Evolutionary conservation across 495 filamentous ascomycete genomes (phyloP).

Genomic region (Neurospora sp.): DNA sequence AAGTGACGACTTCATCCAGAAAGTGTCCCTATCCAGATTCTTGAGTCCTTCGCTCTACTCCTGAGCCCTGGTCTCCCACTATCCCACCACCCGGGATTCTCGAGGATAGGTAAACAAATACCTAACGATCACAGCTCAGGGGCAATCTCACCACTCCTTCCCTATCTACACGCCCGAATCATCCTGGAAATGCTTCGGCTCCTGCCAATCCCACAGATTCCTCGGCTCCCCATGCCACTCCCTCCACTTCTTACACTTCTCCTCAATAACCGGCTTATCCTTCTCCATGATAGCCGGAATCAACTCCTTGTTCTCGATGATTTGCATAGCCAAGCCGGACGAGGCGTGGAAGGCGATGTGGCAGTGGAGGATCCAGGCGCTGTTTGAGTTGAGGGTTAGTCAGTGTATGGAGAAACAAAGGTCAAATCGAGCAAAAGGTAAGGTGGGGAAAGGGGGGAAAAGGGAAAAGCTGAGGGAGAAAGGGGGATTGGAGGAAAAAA

Average conservation of each 20-base stretch:
- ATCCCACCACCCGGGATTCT: no score
- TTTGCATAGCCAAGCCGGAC: constrained; percentile 31
- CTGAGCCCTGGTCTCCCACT: no score
- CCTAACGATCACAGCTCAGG: no score
- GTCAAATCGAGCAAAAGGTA: neutral
- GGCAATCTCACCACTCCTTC: no score
- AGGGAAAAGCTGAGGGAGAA: neutral
- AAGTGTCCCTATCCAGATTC: no score
- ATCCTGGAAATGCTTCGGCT: constrained; percentile 13
- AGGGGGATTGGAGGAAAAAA: neutral
- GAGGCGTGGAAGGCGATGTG: constrained; percentile 38
- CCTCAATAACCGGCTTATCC: constrained; percentile 6
- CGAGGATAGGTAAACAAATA: no score
- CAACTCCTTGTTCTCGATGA: constrained; percentile 29
- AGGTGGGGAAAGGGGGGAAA: neutral
- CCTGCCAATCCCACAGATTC: constrained; percentile 6
- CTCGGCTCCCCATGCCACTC: constrained; percentile 11
- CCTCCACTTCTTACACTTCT: constrained; percentile 26
- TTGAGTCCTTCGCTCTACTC: no score
- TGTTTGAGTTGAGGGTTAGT: constrained; percentile 2
- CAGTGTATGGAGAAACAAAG: neutral
- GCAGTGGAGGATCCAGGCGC: constrained; percentile 31
- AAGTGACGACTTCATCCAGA: no score
- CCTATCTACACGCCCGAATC: constrained; percentile 19
- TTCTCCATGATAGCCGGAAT: constrained; percentile 16